Evolutionary conservation across 768 basidiomycete genomes (phyloP).

Genomic region (Chalciporus piperatus): DNA sequence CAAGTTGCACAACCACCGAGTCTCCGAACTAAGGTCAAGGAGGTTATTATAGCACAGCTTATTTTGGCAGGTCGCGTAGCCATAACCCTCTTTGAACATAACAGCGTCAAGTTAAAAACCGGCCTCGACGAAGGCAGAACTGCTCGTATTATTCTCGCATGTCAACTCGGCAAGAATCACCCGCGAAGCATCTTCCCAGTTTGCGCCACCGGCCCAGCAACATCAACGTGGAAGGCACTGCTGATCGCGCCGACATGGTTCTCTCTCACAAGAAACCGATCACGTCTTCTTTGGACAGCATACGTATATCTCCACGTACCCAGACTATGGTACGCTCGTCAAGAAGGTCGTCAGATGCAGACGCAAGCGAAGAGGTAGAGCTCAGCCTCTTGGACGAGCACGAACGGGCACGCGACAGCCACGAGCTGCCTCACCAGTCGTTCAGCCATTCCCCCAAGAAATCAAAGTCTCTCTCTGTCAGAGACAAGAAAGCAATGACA

Average conservation of each 20-base stretch:
- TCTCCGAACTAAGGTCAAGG: too few species aligned
- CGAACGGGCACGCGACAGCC: slow-evolving; percentile 42
- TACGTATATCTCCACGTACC: slow-evolving; percentile 57
- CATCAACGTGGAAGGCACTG: slow-evolving; percentile 41
- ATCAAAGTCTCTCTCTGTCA: slow-evolving; percentile 55
- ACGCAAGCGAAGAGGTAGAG: slow-evolving; percentile 54
- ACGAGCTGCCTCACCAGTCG: slow-evolving; percentile 23
- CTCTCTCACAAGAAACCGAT: slow-evolving; percentile 43
- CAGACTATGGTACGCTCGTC: slow-evolving; percentile 38
- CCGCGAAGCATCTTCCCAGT: slow-evolving; percentile 25
- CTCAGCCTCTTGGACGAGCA: slow-evolving; percentile 58
- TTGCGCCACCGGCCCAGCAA: slow-evolving; percentile 29
- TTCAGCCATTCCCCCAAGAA: slow-evolving; percentile 34
- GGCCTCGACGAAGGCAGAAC: not conserved
- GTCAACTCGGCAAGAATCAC: slow-evolving; percentile 26
- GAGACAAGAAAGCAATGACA: slow-evolving; percentile 83
- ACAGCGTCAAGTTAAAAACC: slow-evolving; percentile 2
- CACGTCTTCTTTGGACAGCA: slow-evolving; percentile 57
- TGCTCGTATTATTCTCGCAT: slow-evolving; percentile 15
- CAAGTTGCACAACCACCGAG: too few species aligned
- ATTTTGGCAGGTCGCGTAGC: not conserved
- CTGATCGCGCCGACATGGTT: slow-evolving; percentile 19
- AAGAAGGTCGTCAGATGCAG: slow-evolving; percentile 25
- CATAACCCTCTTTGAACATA: slow-evolving; percentile 1
- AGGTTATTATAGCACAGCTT: not conserved